These are phyloP conservation scores for Trypanosoma theileri DNA, from an alignment of 208 protist genomes.

Conservation along the genomic window DNA sequence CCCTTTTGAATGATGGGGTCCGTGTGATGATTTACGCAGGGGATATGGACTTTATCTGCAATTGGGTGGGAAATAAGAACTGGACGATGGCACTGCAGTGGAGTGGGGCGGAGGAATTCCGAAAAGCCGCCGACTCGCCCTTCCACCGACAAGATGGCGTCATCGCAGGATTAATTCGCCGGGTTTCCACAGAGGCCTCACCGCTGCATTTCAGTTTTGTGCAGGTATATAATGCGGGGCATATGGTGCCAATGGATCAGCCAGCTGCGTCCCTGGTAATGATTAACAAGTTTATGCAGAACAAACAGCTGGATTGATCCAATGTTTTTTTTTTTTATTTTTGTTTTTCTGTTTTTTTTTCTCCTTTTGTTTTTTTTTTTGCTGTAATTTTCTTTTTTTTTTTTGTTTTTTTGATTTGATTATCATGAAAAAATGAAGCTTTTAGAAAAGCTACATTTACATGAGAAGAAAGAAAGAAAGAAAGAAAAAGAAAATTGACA, in stretches of 20 bases:
- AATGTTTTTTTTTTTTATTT: too few relatives aligned
- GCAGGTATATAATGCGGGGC: constrained; percentile 76
- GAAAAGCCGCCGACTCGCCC: constrained; percentile 35
- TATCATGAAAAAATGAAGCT: too few relatives aligned
- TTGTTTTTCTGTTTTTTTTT: too few relatives aligned
- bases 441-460: too few relatives aligned
- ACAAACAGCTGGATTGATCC: constrained; percentile 17
- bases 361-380: too few relatives aligned
- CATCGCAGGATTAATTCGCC: constrained; percentile 30
- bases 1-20: constrained; percentile 58
- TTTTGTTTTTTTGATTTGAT: too few relatives aligned
- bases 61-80: constrained; percentile 89
- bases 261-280: constrained; percentile 51
- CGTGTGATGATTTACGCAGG: constrained; percentile 91
- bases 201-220: constrained; percentile 71
- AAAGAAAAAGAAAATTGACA: neutral
- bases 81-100: constrained; percentile 79
- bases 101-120: constrained; percentile 61
- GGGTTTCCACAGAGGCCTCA: constrained; percentile 19
- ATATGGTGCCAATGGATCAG: constrained; percentile 91
- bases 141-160: constrained; percentile 23
- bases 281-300: constrained; percentile 44
- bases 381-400: too few relatives aligned
- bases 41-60: constrained; percentile 92
- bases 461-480: neutral